These are phyloP conservation scores for Termitomyces sp. DNA, from an alignment of 768 basidiomycete species.

Conservation along the genomic window DNA sequence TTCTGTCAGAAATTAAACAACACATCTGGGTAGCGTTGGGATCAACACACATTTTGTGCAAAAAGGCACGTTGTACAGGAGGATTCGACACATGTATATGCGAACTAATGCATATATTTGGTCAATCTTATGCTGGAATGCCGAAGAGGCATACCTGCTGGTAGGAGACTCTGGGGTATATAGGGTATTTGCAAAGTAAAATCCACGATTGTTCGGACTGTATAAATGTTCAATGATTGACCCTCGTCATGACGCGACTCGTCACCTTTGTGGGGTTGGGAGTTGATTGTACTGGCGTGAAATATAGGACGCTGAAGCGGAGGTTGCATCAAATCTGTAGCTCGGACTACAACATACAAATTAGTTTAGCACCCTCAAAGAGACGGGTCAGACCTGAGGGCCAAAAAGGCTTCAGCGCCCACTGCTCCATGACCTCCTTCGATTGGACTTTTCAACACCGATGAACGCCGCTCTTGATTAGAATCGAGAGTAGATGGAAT, in stretches of 20 bases:
- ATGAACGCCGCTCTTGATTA: slow-evolving; percentile 5
- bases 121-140: neutral
- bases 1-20: slow-evolving; percentile 9
- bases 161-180: slow-evolving; percentile 24
- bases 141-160: slow-evolving; percentile 14
- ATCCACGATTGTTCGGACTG: slow-evolving; percentile 24
- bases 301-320: slow-evolving; percentile 14
- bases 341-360: slow-evolving; percentile 9
- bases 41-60: slow-evolving; percentile 11
- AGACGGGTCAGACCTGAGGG: slow-evolving; percentile 7
- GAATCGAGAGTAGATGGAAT: neutral
- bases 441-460: slow-evolving; percentile 1
- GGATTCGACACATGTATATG: slow-evolving; percentile 5
- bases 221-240: neutral
- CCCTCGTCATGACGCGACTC: neutral
- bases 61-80: slow-evolving; percentile 9
- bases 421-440: slow-evolving; percentile 6
- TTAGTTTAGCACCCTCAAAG: neutral
- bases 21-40: neutral
- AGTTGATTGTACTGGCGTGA: slow-evolving; percentile 25
- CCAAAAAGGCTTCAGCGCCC: slow-evolving; percentile 1
- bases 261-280: slow-evolving; percentile 28
- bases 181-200: slow-evolving; percentile 16
- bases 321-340: slow-evolving; percentile 10
- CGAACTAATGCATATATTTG: neutral